Conservation (phyloP, 2,329 filamentous ascomycete species). For the Colletotrichum sp. region DNA sequence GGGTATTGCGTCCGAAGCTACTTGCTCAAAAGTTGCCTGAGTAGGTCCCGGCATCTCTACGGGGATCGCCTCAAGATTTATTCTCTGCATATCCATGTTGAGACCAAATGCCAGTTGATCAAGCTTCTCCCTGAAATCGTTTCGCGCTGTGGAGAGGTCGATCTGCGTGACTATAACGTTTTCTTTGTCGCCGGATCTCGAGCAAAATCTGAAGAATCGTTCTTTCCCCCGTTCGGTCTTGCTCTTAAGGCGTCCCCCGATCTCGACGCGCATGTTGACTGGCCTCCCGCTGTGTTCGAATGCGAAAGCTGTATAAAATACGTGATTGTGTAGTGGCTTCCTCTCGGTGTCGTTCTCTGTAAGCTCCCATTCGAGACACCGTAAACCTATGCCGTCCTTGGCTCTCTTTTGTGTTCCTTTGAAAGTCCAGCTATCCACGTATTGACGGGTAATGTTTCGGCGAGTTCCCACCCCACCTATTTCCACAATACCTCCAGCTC, state of each 20-base stretch:
- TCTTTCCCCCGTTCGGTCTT: not conserved
- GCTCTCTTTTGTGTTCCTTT: not conserved
- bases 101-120: not conserved
- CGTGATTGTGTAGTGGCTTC: not conserved
- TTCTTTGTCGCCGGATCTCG: not conserved
- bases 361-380: not conserved
- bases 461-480: rapidly evolving
- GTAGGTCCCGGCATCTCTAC: not conserved
- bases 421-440: not conserved
- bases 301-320: not conserved
- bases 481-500: not conserved
- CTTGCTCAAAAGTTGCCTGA: rapidly evolving
- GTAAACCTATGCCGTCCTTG: not conserved
- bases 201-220: not conserved
- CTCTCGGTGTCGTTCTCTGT: not conserved
- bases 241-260: not conserved
- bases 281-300: not conserved
- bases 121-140: not conserved
- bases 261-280: not conserved
- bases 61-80: not conserved
- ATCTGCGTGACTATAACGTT: not conserved
- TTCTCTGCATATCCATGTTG: not conserved
- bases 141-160: not conserved
- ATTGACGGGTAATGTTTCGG: not conserved
- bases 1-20: rapidly evolving